These are phyloP conservation scores for Ogataea trehaloabstinens DNA, from an alignment of 805 yeast genomes.

Conservation along the genomic window DNA sequence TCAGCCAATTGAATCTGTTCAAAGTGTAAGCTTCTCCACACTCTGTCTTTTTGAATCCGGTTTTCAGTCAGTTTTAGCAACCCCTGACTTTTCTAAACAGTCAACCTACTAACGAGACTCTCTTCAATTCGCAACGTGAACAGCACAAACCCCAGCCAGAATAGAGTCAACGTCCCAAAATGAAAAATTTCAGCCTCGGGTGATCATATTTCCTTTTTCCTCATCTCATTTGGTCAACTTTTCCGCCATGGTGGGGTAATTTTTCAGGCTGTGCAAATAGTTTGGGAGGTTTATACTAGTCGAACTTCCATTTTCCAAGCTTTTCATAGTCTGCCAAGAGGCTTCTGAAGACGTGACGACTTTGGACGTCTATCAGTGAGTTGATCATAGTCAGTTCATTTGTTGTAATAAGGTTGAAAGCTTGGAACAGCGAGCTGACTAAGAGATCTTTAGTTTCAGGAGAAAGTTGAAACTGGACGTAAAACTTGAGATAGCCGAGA, in stretches of 20 bases:
- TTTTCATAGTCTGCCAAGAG: slow-evolving; percentile 72
- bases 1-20: not conserved
- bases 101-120: not conserved
- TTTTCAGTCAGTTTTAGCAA: too few species aligned
- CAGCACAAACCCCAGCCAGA: not conserved
- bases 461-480: slow-evolving; percentile 49
- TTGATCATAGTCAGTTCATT: slow-evolving; percentile 63
- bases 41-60: not conserved
- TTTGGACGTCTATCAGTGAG: slow-evolving; percentile 63
- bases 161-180: not conserved
- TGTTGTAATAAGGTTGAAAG: slow-evolving; percentile 68
- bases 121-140: not conserved
- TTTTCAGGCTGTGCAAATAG: not conserved
- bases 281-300: slow-evolving; percentile 27
- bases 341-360: slow-evolving; percentile 63
- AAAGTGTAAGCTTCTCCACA: not conserved
- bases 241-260: not conserved
- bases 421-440: slow-evolving; percentile 52
- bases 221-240: not conserved
- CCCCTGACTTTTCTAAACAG: not conserved
- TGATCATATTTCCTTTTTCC: not conserved
- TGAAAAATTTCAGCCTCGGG: not conserved
- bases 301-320: slow-evolving; percentile 79
- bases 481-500: slow-evolving; percentile 53
- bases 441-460: slow-evolving; percentile 47